phyloP scores from a whole-genome alignment of 192 early-diverging fungal genomes.

The Dimargaris xerosporica region DNA sequence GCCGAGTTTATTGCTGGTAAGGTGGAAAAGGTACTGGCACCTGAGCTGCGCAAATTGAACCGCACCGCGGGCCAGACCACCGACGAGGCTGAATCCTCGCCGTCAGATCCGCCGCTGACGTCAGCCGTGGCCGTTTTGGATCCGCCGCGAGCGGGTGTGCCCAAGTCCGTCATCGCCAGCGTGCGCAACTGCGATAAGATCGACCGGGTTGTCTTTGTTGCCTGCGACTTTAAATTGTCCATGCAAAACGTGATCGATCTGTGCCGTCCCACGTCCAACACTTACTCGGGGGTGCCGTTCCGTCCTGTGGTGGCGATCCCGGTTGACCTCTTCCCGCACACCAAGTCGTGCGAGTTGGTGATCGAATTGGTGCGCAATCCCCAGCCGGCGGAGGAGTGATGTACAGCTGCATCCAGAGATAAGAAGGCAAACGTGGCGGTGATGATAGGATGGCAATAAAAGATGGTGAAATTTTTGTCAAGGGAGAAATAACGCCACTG shows the following conservation, averaged over 20 bases:
- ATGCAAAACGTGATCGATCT: slow-evolving; percentile 47
- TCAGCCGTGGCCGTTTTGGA: slow-evolving; percentile 57
- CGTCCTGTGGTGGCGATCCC: slow-evolving; percentile 35
- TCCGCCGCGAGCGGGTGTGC: slow-evolving; percentile 50
- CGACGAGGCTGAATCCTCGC: not conserved
- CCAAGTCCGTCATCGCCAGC: slow-evolving; percentile 39
- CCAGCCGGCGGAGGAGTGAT: not conserved
- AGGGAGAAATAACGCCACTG: too few species aligned
- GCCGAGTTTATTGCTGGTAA: slow-evolving; percentile 37
- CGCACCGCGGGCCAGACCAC: slow-evolving; percentile 17
- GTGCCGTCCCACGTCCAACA: slow-evolving; percentile 48
- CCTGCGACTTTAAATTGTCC: slow-evolving; percentile 45
- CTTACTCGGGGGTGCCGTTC: slow-evolving; percentile 42
- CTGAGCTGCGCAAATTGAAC: slow-evolving; percentile 16
- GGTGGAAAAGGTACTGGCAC: slow-evolving; percentile 40
- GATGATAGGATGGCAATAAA: too few species aligned
- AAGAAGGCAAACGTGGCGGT: too few species aligned
- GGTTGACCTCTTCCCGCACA: slow-evolving; percentile 68
- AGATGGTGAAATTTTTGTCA: too few species aligned
- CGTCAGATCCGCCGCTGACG: slow-evolving; percentile 13
- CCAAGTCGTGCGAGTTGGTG: slow-evolving; percentile 47
- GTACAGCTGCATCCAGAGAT: too few species aligned
- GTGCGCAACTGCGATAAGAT: slow-evolving; percentile 38
- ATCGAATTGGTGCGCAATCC: slow-evolving; percentile 38
- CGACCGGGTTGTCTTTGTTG: slow-evolving; percentile 45